phyloP scores from a whole-genome alignment of 768 basidiomycete species.

The Xerocomus spinulosus region DNA sequence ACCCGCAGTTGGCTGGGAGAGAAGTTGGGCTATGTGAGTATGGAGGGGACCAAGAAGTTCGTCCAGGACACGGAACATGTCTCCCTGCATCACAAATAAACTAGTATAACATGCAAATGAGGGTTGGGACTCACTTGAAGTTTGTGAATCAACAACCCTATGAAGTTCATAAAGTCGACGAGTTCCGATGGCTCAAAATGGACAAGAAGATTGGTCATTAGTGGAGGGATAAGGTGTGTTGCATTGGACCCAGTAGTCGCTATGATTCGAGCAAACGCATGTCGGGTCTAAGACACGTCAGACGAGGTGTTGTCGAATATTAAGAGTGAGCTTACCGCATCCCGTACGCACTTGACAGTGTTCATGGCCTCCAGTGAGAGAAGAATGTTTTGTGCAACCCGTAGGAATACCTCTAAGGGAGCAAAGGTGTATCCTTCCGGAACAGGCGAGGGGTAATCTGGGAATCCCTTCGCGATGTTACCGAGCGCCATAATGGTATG shows the following conservation, averaged over 20 bases:
- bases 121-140: slow-evolving; percentile 57
- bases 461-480: slow-evolving; percentile 94
- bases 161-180: slow-evolving; percentile 94
- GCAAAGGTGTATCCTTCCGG: slow-evolving; percentile 66
- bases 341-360: slow-evolving; percentile 77
- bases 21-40: slow-evolving; percentile 69
- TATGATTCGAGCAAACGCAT: slow-evolving; percentile 89
- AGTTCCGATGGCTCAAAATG: slow-evolving; percentile 92
- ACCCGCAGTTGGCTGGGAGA: slow-evolving; percentile 77
- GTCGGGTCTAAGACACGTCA: slow-evolving; percentile 61
- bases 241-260: slow-evolving; percentile 84
- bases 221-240: slow-evolving; percentile 78
- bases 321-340: slow-evolving; percentile 62
- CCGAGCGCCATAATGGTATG: slow-evolving; percentile 94
- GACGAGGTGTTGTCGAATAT: slow-evolving; percentile 3
- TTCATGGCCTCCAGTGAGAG: slow-evolving; percentile 88
- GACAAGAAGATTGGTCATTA: slow-evolving; percentile 87
- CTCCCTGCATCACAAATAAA: slow-evolving; percentile 45
- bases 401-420: slow-evolving; percentile 72
- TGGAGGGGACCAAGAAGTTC: slow-evolving; percentile 85
- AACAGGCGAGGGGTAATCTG: slow-evolving; percentile 73
- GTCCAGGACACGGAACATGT: slow-evolving; percentile 85
- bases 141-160: slow-evolving; percentile 85
- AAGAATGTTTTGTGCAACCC: slow-evolving; percentile 82
- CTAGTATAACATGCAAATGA: background rate